Percentiles rank a stretch among this genome's conserved stretches.
These are phyloP conservation scores for Avena atlantica DNA, from an alignment of 176 grass and related monocot genomes.

Conservation along the genomic window DNA sequence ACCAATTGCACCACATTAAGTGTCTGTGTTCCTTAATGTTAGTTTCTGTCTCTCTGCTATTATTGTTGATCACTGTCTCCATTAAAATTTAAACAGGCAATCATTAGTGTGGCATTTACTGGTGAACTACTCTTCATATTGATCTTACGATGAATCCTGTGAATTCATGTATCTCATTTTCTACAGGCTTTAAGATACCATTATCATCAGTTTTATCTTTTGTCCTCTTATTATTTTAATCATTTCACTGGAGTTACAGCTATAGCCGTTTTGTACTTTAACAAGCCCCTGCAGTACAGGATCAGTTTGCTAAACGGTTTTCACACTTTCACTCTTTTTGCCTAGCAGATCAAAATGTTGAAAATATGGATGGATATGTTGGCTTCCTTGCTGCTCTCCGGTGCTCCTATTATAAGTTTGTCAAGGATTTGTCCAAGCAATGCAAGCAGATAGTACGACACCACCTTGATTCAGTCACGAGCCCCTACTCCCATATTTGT, in stretches of 20 bases:
- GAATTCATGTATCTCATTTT: slow-evolving; percentile 14
- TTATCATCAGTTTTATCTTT: slow-evolving; percentile 17
- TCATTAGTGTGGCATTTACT: not conserved
- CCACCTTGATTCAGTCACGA: slow-evolving; percentile 88
- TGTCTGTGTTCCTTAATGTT: slow-evolving; percentile 16
- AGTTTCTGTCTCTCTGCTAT: not conserved
- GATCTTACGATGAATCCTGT: slow-evolving; percentile 21
- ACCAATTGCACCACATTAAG: not conserved
- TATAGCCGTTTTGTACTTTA: not conserved
- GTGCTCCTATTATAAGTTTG: slow-evolving; percentile 82
- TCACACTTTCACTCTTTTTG: not conserved
- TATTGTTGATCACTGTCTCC: slow-evolving; percentile 7
- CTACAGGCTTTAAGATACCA: not conserved
- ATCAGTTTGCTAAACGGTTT: slow-evolving; percentile 24
- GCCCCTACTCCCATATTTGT: slow-evolving; percentile 89
- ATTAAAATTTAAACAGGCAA: slow-evolving; percentile 10
- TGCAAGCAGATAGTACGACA: slow-evolving; percentile 93
- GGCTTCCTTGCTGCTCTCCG: slow-evolving; percentile 91
- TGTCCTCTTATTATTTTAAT: slow-evolving; percentile 26
- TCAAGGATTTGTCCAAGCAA: slow-evolving; percentile 83
- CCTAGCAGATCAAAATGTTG: slow-evolving; percentile 64
- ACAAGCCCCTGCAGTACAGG: not conserved
- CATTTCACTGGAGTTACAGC: not conserved
- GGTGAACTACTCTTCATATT: not conserved
- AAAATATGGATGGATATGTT: slow-evolving; percentile 90